A percentile compares a stretch with the other conserved stretches of the same genome.
These are phyloP conservation scores for Elongisporangium senticosum DNA, from an alignment of 352 stramenopile species.

Conservation along the genomic window DNA sequence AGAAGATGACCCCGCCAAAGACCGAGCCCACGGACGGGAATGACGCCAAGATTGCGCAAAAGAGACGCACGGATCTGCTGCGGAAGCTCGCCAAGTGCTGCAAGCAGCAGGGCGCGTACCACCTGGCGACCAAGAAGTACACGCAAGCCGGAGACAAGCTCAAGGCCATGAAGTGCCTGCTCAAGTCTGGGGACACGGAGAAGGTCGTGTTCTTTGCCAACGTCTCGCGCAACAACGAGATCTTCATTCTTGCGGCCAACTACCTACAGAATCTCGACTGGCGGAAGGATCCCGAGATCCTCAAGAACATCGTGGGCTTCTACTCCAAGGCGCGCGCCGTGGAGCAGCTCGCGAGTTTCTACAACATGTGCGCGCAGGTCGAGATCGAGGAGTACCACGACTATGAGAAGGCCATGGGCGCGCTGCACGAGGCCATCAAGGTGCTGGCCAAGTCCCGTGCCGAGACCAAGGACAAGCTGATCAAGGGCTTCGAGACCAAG, in stretches of 20 bases:
- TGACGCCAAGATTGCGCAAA: slow-evolving; percentile 36
- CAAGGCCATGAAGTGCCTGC: slow-evolving; percentile 93
- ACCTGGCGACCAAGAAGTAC: slow-evolving; percentile 95
- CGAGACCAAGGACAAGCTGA: slow-evolving; percentile 62
- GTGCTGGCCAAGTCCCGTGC: slow-evolving; percentile 73
- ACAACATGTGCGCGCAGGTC: slow-evolving; percentile 86
- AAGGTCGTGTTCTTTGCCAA: slow-evolving; percentile 94
- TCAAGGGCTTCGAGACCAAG: slow-evolving; percentile 49
- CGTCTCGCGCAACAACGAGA: slow-evolving; percentile 88
- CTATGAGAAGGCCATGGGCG: slow-evolving; percentile 90
- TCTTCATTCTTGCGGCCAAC: slow-evolving; percentile 94
- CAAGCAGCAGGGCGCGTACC: slow-evolving; percentile 90
- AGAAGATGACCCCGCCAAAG: slow-evolving; percentile 89
- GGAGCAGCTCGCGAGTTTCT: slow-evolving; percentile 89
- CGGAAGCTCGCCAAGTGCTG: slow-evolving; percentile 89
- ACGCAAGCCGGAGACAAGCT: slow-evolving; percentile 90
- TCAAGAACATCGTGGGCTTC: slow-evolving; percentile 93
- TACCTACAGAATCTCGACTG: slow-evolving; percentile 95
- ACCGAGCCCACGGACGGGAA: slow-evolving; percentile 36
- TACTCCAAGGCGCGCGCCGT: slow-evolving; percentile 93
- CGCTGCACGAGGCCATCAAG: slow-evolving; percentile 88
- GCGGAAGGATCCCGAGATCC: slow-evolving; percentile 84
- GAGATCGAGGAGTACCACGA: slow-evolving; percentile 94
- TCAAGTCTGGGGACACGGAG: slow-evolving; percentile 94
- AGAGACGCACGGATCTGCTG: slow-evolving; percentile 76